phyloP scores from a whole-genome alignment of 306 rosid species.

The Pterocarpus macrocarpus region DNA sequence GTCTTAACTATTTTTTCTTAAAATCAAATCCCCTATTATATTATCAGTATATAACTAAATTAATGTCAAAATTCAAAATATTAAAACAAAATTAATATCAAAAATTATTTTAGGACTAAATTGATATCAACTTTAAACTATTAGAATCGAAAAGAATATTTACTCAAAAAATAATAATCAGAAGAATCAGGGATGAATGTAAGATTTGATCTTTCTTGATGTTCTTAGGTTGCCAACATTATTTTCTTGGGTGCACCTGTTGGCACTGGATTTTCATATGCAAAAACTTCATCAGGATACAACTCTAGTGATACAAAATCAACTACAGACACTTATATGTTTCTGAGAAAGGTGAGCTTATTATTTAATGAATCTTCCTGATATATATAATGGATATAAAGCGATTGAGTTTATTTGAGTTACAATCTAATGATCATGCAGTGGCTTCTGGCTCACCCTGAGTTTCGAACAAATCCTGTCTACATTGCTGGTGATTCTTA shows the following conservation, averaged over 20 bases:
- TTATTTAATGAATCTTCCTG: not conserved
- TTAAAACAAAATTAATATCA: too few species aligned
- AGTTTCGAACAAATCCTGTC: slow-evolving; percentile 9
- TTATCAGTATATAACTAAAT: too few species aligned
- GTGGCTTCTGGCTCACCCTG: slow-evolving; percentile 48
- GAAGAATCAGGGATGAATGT: not conserved
- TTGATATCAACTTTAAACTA: too few species aligned
- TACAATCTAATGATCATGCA: not conserved
- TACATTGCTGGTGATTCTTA: slow-evolving; percentile 48
- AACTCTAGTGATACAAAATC: slow-evolving; percentile 36
- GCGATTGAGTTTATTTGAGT: not conserved
- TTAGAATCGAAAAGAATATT: too few species aligned
- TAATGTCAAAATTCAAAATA: too few species aligned
- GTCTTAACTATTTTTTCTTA: too few species aligned
- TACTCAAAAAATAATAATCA: not conserved
- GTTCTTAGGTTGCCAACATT: slow-evolving; percentile 43
- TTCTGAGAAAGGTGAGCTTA: slow-evolving; percentile 45
- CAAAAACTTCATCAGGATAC: slow-evolving; percentile 43
- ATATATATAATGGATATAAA: not conserved
- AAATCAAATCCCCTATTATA: too few species aligned
- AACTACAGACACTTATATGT: slow-evolving; percentile 31
- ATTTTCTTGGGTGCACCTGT: slow-evolving; percentile 46
- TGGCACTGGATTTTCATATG: slow-evolving; percentile 52
- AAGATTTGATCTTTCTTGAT: not conserved
- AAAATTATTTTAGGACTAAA: too few species aligned